A percentile compares a stretch with the other conserved stretches of the same genome.
phyloP scores from a whole-genome alignment of 2,329 filamentous ascomycete genomes.

The Phoma sp. region DNA sequence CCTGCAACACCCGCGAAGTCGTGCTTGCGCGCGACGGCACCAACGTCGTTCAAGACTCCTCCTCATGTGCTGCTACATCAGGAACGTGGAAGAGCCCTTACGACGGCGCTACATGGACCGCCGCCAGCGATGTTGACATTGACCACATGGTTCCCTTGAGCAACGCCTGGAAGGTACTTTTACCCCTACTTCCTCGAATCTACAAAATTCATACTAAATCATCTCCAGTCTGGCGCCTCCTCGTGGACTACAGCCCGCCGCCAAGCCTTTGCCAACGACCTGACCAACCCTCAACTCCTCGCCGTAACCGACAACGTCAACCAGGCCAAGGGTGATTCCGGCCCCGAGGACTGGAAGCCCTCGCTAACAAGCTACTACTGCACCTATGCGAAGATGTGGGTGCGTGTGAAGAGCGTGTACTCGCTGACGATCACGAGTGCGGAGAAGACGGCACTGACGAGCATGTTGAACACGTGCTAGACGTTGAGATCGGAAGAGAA shows the following conservation, averaged over 20 bases:
- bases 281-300: constrained; percentile 76
- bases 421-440: constrained; percentile 70
- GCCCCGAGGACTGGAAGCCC: constrained; percentile 79
- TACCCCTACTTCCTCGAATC: constrained; percentile 21
- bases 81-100: constrained; percentile 76
- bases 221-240: constrained; percentile 68
- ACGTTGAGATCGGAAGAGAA: no score
- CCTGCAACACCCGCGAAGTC: constrained; percentile 75
- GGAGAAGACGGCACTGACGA: constrained; percentile 72
- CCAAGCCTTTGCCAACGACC: constrained; percentile 76
- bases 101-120: constrained; percentile 74
- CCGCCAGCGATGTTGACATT: constrained; percentile 75
- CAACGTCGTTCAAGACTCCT: constrained; percentile 62
- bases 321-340: constrained; percentile 72
- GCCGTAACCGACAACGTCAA: constrained; percentile 82
- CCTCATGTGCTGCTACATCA: constrained; percentile 67
- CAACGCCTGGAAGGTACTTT: constrained; percentile 72
- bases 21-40: constrained; percentile 78
- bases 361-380: constrained; percentile 68
- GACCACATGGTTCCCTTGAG: constrained; percentile 83
- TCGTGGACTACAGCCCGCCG: constrained; percentile 73
- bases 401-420: constrained; percentile 79
- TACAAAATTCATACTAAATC: neutral
- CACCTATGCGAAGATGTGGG: constrained; percentile 78
- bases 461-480: constrained; percentile 71